A percentile compares a stretch with the other conserved stretches of the same genome.
These are phyloP conservation scores for Penicillium ucsense DNA, from an alignment of 495 filamentous ascomycete genomes.

Conservation along the genomic window DNA sequence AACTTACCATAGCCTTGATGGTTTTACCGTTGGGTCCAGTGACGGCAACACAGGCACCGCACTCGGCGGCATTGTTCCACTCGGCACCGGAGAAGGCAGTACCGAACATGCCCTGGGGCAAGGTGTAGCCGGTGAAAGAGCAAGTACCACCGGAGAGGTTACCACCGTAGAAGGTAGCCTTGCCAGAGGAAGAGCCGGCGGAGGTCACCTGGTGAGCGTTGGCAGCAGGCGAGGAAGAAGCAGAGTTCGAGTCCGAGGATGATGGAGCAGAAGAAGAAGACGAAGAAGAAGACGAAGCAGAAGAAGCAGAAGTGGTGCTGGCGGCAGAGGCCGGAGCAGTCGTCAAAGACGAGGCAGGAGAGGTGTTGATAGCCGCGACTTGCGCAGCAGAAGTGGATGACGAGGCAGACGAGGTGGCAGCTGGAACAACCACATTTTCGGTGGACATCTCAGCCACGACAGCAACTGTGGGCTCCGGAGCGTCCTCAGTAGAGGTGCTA, in stretches of 20 bases:
- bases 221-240: background rate
- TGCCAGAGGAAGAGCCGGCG: conserved; percentile 18
- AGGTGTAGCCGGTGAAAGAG: conserved; percentile 47
- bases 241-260: background rate
- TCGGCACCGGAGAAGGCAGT: conserved; percentile 41
- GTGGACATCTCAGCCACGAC: conserved; percentile 2
- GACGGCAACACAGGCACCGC: conserved; percentile 48
- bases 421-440: conserved; percentile 1
- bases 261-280: conserved; percentile 1
- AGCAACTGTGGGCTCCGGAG: conserved; percentile 7
- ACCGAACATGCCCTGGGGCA: conserved; percentile 44
- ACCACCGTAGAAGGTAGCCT: conserved; percentile 47
- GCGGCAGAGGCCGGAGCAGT: background rate
- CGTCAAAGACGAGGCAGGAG: conserved; percentile 4
- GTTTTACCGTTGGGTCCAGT: conserved; percentile 44
- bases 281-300: conserved; percentile 4
- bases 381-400: conserved; percentile 3
- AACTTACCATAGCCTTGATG: conserved; percentile 53
- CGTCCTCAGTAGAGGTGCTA: background rate
- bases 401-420: conserved; percentile 2
- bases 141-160: conserved; percentile 49
- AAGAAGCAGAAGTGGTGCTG: conserved; percentile 2
- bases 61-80: conserved; percentile 44
- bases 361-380: background rate
- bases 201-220: conserved; percentile 6